Conservation (phyloP, 2,329 filamentous ascomycete genomes). For the Pseudogymnoascus pannorum region DNA sequence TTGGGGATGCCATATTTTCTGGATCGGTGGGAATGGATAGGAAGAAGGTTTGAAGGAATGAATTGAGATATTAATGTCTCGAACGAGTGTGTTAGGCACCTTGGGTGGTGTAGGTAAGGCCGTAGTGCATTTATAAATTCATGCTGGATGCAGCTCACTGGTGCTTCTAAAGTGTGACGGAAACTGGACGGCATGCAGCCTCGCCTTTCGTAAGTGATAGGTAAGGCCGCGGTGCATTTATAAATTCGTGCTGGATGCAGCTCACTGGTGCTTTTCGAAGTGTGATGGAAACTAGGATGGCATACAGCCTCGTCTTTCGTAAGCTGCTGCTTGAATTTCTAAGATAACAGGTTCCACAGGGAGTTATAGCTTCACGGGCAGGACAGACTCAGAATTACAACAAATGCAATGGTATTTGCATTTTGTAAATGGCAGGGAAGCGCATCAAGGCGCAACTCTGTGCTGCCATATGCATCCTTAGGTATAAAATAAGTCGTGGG, state of each 20-base stretch:
- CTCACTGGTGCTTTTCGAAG: not conserved
- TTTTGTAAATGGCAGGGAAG: not conserved
- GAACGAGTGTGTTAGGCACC: not conserved
- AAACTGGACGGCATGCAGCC: not conserved
- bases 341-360: not conserved
- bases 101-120: too few relatives aligned
- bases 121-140: not conserved
- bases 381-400: not conserved
- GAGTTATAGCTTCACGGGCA: not conserved
- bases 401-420: not conserved
- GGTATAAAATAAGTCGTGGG: not conserved
- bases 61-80: not conserved
- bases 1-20: constrained; percentile 14
- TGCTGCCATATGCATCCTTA: not conserved
- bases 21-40: not conserved
- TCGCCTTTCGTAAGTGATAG: not conserved
- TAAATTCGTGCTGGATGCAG: not conserved
- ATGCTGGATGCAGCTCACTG: not conserved
- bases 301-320: not conserved
- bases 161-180: not conserved
- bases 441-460: not conserved
- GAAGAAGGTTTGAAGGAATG: not conserved
- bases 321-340: not conserved
- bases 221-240: not conserved
- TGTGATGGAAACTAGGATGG: not conserved